Base-by-base conservation (phyloP, 495 filamentous ascomycete species). In the Talaromyces stipitatus region DNA sequence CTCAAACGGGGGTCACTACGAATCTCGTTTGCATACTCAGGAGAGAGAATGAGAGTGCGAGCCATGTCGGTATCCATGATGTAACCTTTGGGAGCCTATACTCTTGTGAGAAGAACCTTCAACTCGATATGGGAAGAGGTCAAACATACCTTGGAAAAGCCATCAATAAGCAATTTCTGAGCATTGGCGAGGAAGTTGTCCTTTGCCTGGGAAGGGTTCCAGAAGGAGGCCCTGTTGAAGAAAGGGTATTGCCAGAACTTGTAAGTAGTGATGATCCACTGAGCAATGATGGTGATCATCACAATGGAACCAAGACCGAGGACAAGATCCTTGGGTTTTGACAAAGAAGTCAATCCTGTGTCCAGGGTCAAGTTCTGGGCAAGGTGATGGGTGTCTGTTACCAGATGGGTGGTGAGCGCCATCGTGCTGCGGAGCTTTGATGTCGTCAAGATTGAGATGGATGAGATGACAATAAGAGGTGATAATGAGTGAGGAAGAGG, bases 81-180 rank as follows among this genome's bases (percentile, higher is more conserved):
- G 20, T 55, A 61, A 18, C 29, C 54, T 47, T 48, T 51, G 11
- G 57, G 50, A 3, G 24, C 27, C 33, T 55, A n/a, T n/a, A 53
- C 8, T 29, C 16, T n/a, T 27, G 30, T 56, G n/a, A 14, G 20
- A 14, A 33, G 14, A 12, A 52, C 3, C 18, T 27, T 50, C 3
- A 45, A 28, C 33, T 45, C 38, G n/a, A 27, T 27, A 43, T 36
- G n/a, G 8, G 7, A 27, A 8, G n/a, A 47, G 1, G 22, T 26
- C 45, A 8, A 46, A 48, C 28, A 12, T 60, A 59, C 45, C 48
- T 51, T 23, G 46, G 20, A 9, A 57, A 57, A 30, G 18, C 33
- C 50, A 47, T 59, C 32, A 27, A 45, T 12, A 20, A 57, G 55
- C 5, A 57, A 18, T n/a, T 50, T 16, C 6, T 24, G 16, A 7